A percentile compares a stretch with the other conserved stretches of the same genome.
phyloP scores from a whole-genome alignment of 768 basidiomycete species.

The Suillus occidentalis region DNA sequence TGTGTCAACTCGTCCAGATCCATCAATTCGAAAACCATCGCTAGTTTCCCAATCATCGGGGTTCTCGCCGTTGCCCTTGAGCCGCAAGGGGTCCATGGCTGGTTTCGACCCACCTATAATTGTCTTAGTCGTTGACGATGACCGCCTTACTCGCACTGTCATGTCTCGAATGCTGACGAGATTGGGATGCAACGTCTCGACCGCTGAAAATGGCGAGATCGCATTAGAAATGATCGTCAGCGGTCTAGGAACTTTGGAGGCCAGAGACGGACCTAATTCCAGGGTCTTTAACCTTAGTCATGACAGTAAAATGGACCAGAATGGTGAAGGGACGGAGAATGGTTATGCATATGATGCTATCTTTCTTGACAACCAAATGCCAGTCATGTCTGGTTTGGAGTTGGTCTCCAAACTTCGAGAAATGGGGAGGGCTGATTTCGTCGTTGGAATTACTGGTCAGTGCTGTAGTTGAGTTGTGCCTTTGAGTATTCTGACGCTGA shows the following conservation, averaged over 20 bases:
- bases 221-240: conserved; percentile 74
- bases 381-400: conserved; percentile 72
- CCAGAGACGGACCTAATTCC: conserved; percentile 7
- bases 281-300: conserved; percentile 11
- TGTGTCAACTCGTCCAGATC: conserved; percentile 7
- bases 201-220: conserved; percentile 81
- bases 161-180: conserved; percentile 81
- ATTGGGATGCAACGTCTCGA: conserved; percentile 74
- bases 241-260: conserved; percentile 5
- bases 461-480: neutral
- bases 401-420: conserved; percentile 64
- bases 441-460: conserved; percentile 79
- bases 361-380: conserved; percentile 81
- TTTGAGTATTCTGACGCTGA: conserved; percentile 11
- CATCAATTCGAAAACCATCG: neutral
- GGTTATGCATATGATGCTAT: conserved; percentile 41
- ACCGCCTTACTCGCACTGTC: conserved; percentile 72
- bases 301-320: neutral
- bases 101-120: conserved; percentile 52
- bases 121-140: conserved; percentile 84
- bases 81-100: conserved; percentile 11
- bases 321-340: neutral
- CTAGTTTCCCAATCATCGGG: conserved; percentile 5
- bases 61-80: conserved; percentile 10
- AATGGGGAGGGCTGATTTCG: conserved; percentile 68